Evolutionary conservation across 1,139 yeast species (phyloP).

Genomic region (Geotrichum klebahnii): DNA sequence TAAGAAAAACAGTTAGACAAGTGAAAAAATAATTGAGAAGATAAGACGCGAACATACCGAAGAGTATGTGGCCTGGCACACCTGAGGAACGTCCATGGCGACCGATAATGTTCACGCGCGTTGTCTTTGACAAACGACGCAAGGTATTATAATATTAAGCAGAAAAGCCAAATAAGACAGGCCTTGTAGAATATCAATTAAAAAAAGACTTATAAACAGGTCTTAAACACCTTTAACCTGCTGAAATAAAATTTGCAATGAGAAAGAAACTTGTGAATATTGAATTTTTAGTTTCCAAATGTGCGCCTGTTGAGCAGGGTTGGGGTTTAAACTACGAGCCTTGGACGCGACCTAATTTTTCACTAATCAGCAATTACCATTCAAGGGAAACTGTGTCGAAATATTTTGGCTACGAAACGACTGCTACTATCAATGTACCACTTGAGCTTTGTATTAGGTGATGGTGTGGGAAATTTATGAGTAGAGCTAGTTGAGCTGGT

Average conservation of each 20-base stretch:
- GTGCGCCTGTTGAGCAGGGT: not conserved
- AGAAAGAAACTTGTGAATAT: not conserved
- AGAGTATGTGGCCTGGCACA: constrained; percentile 23
- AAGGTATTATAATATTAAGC: not conserved
- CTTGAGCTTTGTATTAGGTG: too few species aligned
- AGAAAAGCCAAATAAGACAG: not conserved
- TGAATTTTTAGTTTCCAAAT: not conserved
- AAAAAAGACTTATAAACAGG: not conserved
- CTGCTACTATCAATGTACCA: too few species aligned
- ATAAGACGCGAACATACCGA: constrained; percentile 12
- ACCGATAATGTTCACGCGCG: not conserved
- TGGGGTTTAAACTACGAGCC: not conserved
- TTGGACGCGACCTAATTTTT: not conserved
- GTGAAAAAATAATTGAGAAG: not conserved
- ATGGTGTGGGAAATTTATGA: too few species aligned
- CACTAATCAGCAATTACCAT: too few species aligned
- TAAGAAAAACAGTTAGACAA: constrained; percentile 14
- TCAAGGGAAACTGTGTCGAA: too few species aligned
- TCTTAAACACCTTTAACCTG: not conserved
- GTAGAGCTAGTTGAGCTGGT: too few species aligned
- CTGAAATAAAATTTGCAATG: not conserved
- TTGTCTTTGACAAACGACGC: not conserved
- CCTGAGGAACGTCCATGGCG: constrained; percentile 16
- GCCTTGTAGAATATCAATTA: not conserved
- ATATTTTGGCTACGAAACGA: too few species aligned